These are phyloP conservation scores for Collybiopsis confluens DNA, from an alignment of 768 basidiomycete species.

Conservation along the genomic window DNA sequence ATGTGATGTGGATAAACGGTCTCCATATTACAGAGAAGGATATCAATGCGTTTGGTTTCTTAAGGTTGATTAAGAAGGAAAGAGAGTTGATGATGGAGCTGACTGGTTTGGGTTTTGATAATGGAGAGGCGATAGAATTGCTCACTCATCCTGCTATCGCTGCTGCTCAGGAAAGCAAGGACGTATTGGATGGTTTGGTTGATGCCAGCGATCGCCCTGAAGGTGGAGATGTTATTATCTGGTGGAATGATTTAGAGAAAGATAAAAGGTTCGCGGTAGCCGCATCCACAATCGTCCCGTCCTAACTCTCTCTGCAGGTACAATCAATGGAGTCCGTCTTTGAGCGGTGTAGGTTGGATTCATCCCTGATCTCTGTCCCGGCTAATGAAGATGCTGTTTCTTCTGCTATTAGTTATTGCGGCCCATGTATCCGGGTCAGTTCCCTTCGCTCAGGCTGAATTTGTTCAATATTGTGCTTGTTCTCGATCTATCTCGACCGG, in stretches of 20 bases:
- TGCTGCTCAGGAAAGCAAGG: conserved; percentile 38
- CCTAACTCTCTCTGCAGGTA: conserved; percentile 35
- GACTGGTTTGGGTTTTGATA: conserved; percentile 55
- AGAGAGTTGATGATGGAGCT: conserved; percentile 56
- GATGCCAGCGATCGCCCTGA: conserved; percentile 88
- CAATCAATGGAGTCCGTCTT: conserved; percentile 43
- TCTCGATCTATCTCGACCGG: conserved; percentile 69
- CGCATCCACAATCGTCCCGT: background rate
- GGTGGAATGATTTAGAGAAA: conserved; percentile 90
- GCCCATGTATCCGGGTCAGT: conserved; percentile 74
- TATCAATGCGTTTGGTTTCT: conserved; percentile 65
- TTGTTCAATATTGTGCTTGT: conserved; percentile 80
- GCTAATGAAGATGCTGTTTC: background rate
- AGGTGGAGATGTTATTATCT: conserved; percentile 68
- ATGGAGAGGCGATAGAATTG: conserved; percentile 65
- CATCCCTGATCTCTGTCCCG: background rate
- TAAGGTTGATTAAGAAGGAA: conserved; percentile 74
- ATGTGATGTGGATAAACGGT: conserved; percentile 81
- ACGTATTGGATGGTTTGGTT: conserved; percentile 67
- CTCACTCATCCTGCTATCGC: conserved; percentile 63
- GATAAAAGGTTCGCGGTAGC: conserved; percentile 45
- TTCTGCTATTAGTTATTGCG: conserved; percentile 56
- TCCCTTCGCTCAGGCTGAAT: conserved; percentile 72
- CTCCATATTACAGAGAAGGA: conserved; percentile 55
- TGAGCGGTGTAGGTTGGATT: conserved; percentile 38